Percentiles rank a stretch among this genome's conserved stretches.
These are phyloP conservation scores for Aspergillus nanangensis DNA, from an alignment of 495 filamentous ascomycete species.

Conservation along the genomic window DNA sequence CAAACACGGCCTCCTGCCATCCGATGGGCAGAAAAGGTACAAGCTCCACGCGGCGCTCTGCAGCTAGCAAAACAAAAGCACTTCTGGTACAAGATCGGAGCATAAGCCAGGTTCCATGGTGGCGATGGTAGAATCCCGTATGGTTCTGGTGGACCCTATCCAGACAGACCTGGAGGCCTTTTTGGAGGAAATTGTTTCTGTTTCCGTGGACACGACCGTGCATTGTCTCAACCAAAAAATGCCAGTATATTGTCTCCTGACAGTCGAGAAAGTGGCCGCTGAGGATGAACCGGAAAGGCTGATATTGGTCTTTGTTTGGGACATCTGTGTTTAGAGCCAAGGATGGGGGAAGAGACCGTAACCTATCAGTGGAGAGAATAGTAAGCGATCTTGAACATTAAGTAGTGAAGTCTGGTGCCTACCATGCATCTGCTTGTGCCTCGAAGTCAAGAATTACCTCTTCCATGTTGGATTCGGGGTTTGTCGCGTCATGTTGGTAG, in stretches of 20 bases:
- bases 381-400: too few relatives aligned
- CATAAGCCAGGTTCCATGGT: slow-evolving; percentile 43
- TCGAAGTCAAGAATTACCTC: background rate
- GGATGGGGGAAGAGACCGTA: too few relatives aligned
- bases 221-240: too few relatives aligned
- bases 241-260: too few relatives aligned
- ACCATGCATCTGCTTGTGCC: too few relatives aligned
- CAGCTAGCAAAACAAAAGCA: slow-evolving; percentile 22
- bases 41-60: slow-evolving; percentile 4
- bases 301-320: too few relatives aligned
- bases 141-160: slow-evolving; percentile 29
- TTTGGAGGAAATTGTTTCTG: too few relatives aligned
- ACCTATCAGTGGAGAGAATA: too few relatives aligned
- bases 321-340: too few relatives aligned
- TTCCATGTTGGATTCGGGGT: background rate
- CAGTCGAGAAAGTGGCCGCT: too few relatives aligned
- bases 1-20: slow-evolving; percentile 13
- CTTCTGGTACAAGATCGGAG: slow-evolving; percentile 31
- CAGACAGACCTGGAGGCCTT: slow-evolving; percentile 21
- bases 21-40: slow-evolving; percentile 4
- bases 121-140: slow-evolving; percentile 33
- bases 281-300: too few relatives aligned
- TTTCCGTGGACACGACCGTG: slow-evolving; percentile 4
- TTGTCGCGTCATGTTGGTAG: background rate
- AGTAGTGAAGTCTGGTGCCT: too few relatives aligned